Evolutionary conservation across 345 rosid species (phyloP).

Genomic region (Microthlaspi erraticum): DNA sequence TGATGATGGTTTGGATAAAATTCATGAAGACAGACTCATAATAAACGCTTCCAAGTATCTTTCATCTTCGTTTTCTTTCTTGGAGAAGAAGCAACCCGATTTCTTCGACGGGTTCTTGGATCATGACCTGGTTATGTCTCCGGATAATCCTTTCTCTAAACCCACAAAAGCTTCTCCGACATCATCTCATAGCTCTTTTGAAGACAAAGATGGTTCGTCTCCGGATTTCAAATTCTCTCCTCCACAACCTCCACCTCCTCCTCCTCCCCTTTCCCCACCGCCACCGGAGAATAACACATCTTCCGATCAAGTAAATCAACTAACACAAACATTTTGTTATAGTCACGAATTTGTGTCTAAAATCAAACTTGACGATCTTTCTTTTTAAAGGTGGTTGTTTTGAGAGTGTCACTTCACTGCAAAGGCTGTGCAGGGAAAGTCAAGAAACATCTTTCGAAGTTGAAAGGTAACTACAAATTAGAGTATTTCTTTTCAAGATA

Average conservation of each 20-base stretch:
- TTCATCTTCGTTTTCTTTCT: slow-evolving; percentile 44
- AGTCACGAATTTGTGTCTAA: neutral
- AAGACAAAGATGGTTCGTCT: slow-evolving; percentile 40
- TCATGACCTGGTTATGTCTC: slow-evolving; percentile 58
- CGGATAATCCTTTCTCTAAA: slow-evolving; percentile 47
- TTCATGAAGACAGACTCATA: slow-evolving; percentile 31
- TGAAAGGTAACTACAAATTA: slow-evolving; percentile 60
- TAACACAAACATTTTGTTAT: neutral
- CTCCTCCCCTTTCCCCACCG: slow-evolving; percentile 51
- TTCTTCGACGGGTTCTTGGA: slow-evolving; percentile 58
- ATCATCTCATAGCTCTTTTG: slow-evolving; percentile 34
- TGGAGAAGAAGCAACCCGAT: slow-evolving; percentile 53
- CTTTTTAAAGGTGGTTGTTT: slow-evolving; percentile 71
- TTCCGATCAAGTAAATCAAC: slow-evolving; percentile 37
- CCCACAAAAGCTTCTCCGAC: slow-evolving; percentile 46
- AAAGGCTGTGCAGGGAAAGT: slow-evolving; percentile 92
- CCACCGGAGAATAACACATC: slow-evolving; percentile 39
- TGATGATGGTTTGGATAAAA: slow-evolving; percentile 9
- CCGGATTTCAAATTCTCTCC: slow-evolving; percentile 44
- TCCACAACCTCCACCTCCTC: slow-evolving; percentile 58
- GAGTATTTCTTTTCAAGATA: neutral
- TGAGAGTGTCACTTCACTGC: slow-evolving; percentile 94
- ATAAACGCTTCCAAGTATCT: slow-evolving; percentile 63
- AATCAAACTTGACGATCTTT: neutral
- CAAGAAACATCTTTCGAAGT: slow-evolving; percentile 86